Conservation (phyloP, 768 basidiomycete genomes). For the Holtermanniella nyarrowii region DNA sequence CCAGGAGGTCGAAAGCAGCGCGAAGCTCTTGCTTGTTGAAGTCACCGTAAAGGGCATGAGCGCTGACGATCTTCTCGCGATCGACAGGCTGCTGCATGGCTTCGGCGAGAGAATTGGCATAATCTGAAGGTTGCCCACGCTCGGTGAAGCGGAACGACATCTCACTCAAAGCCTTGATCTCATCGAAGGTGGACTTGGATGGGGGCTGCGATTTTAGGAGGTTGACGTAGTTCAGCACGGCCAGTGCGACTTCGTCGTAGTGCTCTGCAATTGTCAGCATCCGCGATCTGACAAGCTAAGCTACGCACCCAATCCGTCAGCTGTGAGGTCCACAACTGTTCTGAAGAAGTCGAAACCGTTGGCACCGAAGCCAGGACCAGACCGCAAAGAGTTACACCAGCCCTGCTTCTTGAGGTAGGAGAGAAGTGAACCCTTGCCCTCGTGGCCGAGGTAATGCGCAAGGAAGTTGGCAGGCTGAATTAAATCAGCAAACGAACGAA, state of each 20-base stretch:
- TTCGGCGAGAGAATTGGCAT: slow-evolving; percentile 65
- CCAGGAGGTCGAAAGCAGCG: slow-evolving; percentile 56
- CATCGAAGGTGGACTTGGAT: slow-evolving; percentile 57
- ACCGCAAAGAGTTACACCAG: slow-evolving; percentile 66
- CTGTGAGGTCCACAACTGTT: slow-evolving; percentile 66
- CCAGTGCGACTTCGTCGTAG: slow-evolving; percentile 58
- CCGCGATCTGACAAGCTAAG: background rate
- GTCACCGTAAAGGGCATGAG: slow-evolving; percentile 59
- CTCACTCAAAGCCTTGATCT: slow-evolving; percentile 58
- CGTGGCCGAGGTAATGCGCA: slow-evolving; percentile 65
- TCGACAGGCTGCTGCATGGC: slow-evolving; percentile 72
- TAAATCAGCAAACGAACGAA: background rate
- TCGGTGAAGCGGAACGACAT: slow-evolving; percentile 80
- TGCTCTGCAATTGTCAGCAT: slow-evolving; percentile 48
- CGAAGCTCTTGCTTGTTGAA: slow-evolving; percentile 52
- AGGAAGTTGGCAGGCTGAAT: slow-evolving; percentile 56
- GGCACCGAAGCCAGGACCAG: slow-evolving; percentile 59
- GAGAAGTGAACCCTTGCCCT: slow-evolving; percentile 76
- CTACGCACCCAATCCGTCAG: slow-evolving; percentile 64
- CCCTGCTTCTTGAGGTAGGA: slow-evolving; percentile 82
- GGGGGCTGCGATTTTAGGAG: slow-evolving; percentile 42
- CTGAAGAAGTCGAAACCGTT: slow-evolving; percentile 80
- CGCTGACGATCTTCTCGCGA: slow-evolving; percentile 61
- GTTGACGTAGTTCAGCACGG: slow-evolving; percentile 62
- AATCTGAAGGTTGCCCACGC: slow-evolving; percentile 66